Conservation (phyloP, 192 early-diverging fungal species). For the Rhizophlyctis rosea region DNA sequence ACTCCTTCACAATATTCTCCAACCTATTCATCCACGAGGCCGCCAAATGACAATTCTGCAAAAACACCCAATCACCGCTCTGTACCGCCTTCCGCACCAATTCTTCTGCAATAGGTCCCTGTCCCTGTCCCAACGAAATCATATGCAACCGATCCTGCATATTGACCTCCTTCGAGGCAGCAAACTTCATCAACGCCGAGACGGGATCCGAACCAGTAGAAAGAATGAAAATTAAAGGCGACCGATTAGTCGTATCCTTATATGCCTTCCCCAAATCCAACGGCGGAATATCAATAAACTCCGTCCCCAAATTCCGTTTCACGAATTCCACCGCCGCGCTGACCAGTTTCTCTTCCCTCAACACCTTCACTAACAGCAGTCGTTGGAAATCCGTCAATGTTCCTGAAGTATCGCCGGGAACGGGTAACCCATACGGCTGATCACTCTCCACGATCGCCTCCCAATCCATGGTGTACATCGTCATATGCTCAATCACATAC, state of each 20-base stretch:
- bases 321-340: conserved; percentile 50
- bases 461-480: conserved; percentile 46
- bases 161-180: conserved; percentile 49
- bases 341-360: conserved; percentile 59
- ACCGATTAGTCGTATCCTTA: conserved; percentile 47
- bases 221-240: conserved; percentile 62
- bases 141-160: conserved; percentile 59
- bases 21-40: conserved; percentile 59
- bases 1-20: conserved; percentile 54
- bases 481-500: conserved; percentile 45
- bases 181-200: conserved; percentile 53
- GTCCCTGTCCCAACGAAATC: conserved; percentile 63
- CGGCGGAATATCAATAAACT: conserved; percentile 57
- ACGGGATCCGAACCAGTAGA: conserved; percentile 62
- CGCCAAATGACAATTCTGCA: conserved; percentile 64
- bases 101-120: conserved; percentile 63
- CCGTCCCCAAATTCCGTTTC: conserved; percentile 49
- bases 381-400: conserved; percentile 48
- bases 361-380: conserved; percentile 53
- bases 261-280: conserved; percentile 54
- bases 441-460: conserved; percentile 47
- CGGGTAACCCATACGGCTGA: conserved; percentile 27
- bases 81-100: conserved; percentile 40
- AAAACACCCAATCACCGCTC: conserved; percentile 60
- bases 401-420: conserved; percentile 37